These are phyloP conservation scores for Chytridium lagenaria DNA, from an alignment of 371 early-diverging fungal genomes.

Conservation along the genomic window DNA sequence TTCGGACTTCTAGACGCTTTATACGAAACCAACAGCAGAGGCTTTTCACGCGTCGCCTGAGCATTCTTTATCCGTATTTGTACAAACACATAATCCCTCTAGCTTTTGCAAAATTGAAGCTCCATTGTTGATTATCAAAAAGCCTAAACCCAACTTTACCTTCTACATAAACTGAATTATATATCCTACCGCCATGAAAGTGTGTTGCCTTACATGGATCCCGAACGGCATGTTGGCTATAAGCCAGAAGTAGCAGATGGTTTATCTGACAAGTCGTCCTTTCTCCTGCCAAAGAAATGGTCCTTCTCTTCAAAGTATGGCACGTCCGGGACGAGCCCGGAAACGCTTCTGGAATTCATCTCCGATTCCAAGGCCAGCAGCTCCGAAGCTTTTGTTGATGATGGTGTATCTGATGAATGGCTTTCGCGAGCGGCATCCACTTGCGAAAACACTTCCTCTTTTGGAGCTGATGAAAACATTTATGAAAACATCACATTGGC, in stretches of 20 bases:
- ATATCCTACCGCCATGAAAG: too few species aligned
- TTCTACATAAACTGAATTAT: too few species aligned
- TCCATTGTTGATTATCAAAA: neutral
- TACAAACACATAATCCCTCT: neutral
- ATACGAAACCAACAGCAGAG: constrained; percentile 6
- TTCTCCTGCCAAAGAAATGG: neutral
- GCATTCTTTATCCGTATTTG: neutral
- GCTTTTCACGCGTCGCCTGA: neutral
- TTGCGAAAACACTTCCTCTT: neutral
- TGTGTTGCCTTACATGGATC: too few species aligned
- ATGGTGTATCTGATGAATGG: neutral
- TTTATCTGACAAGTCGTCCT: neutral
- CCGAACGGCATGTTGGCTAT: too few species aligned
- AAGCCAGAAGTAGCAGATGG: too few species aligned
- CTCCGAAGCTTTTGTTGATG: neutral
- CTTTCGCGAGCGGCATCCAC: neutral
- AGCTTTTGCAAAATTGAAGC: neutral
- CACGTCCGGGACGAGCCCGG: neutral
- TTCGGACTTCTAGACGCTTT: constrained; percentile 10
- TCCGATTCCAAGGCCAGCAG: neutral
- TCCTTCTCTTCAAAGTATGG: neutral
- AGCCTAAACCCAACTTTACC: too few species aligned
- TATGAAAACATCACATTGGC: neutral
- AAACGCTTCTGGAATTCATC: neutral
- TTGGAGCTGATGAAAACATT: neutral